A percentile compares a stretch with the other conserved stretches of the same genome.
Evolutionary conservation across 495 filamentous ascomycete species (phyloP).

Genomic region (Lepraria neglecta): DNA sequence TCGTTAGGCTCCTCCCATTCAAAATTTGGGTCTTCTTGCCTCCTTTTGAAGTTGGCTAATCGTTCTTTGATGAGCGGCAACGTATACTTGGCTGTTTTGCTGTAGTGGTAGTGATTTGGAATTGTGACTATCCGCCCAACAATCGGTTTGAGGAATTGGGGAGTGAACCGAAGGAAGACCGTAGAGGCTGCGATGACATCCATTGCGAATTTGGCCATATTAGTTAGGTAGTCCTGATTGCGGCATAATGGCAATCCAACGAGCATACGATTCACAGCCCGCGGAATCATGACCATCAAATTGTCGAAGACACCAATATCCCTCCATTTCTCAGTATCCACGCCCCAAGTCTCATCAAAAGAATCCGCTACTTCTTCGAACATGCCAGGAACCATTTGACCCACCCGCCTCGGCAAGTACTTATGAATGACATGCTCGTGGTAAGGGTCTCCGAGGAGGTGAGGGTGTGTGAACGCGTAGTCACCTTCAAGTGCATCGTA

Average conservation of each 20-base stretch:
- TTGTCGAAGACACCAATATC: conserved; percentile 31
- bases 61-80: conserved; percentile 26
- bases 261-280: conserved; percentile 36
- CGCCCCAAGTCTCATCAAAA: conserved; percentile 30
- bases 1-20: conserved; percentile 30
- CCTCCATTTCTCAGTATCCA: conserved; percentile 30
- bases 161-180: conserved; percentile 17
- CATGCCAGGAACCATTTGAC: conserved; percentile 24
- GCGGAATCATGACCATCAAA: conserved; percentile 33
- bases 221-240: conserved; percentile 29
- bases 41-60: conserved; percentile 25
- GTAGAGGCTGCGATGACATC: neutral
- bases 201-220: conserved; percentile 18
- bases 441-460: conserved; percentile 28
- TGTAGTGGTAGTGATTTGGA: conserved; percentile 9
- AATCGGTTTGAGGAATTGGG: conserved; percentile 30
- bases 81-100: conserved; percentile 27
- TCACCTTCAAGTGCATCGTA: conserved; percentile 29
- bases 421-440: conserved; percentile 29
- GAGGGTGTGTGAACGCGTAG: conserved; percentile 29
- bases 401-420: conserved; percentile 27
- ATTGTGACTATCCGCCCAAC: conserved; percentile 27
- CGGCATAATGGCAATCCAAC: conserved; percentile 37
- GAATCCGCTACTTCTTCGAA: conserved; percentile 30
- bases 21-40: conserved; percentile 21